A percentile compares a stretch with the other conserved stretches of the same genome.
Evolutionary conservation across 371 early-diverging fungal species (phyloP).

Genomic region (Capillidium rhysosporum): DNA sequence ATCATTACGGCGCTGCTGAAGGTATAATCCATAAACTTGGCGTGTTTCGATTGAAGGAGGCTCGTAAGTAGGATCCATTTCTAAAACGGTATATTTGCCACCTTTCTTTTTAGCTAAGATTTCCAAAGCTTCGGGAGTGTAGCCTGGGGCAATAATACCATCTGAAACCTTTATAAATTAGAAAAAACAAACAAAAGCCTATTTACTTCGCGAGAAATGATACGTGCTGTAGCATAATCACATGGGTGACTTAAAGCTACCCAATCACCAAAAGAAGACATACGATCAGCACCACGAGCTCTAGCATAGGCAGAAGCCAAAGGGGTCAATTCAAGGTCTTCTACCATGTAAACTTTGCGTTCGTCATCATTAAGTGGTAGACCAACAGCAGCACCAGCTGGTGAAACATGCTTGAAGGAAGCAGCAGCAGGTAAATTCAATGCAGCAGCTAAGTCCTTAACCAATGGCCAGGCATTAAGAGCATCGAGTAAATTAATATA

Average conservation of each 20-base stretch:
- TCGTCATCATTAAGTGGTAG: slow-evolving; percentile 61
- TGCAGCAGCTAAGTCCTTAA: slow-evolving; percentile 50
- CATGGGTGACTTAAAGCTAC: slow-evolving; percentile 76
- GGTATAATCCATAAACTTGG: slow-evolving; percentile 78
- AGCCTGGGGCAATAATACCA: slow-evolving; percentile 91
- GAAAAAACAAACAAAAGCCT: neutral
- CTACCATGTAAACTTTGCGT: slow-evolving; percentile 77
- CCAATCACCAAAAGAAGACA: slow-evolving; percentile 97
- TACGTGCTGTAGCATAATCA: slow-evolving; percentile 83
- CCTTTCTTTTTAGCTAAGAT: slow-evolving; percentile 84
- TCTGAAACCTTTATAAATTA: slow-evolving; percentile 39
- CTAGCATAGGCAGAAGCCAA: slow-evolving; percentile 72
- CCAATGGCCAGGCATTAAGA: slow-evolving; percentile 89
- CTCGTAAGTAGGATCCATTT: slow-evolving; percentile 76
- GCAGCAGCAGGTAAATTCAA: slow-evolving; percentile 76
- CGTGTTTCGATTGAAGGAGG: slow-evolving; percentile 69
- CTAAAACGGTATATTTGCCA: slow-evolving; percentile 86
- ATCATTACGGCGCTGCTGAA: slow-evolving; percentile 84
- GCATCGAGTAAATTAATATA: slow-evolving; percentile 95
- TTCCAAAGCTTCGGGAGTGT: slow-evolving; percentile 69
- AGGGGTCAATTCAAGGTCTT: slow-evolving; percentile 58
- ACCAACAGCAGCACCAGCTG: slow-evolving; percentile 93
- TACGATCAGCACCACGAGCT: slow-evolving; percentile 88
- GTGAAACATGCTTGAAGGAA: slow-evolving; percentile 96
- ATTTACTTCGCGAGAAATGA: slow-evolving; percentile 69